Evolutionary conservation across 2,329 filamentous ascomycete genomes (phyloP), one percentile per base, ranked within the genome.

Genomic region (Dactylellina sp.): DNA sequence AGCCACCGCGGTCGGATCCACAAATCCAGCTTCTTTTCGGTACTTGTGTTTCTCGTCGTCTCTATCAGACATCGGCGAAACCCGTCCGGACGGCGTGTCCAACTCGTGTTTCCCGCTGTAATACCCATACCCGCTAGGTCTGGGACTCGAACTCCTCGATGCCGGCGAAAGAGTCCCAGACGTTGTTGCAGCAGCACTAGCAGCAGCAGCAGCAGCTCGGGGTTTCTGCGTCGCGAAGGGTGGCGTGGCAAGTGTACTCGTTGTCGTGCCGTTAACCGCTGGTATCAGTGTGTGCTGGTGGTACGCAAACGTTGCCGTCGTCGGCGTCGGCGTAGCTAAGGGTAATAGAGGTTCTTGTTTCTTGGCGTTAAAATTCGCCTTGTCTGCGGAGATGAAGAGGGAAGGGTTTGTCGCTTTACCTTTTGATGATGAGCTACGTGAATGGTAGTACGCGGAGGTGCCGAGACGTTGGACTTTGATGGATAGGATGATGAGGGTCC

Each of bases 401-500:
- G 70, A 74, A 70, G 64, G 64, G 42, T 62, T 65, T 53, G 53
- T 55, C 37, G 24, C 37, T 74, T 74, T 74, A 74, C 70, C 70
- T 74, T 50, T 65, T 72, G 71, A 64, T 28, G 57, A 75, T 6
- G 64, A 70, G 7, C n/a, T n/a, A n/a, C 39, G 50, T 28, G 62
- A 46, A 11, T 75, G 62, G 22, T 68, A 70, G 37, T 68, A 75
- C 16, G 56, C 24, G 24, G 71, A 74, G 6, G 44, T 70, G 64
- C 50, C 50, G n/a, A 55, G 46, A 14, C 55, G 60, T 40, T 68
- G 63, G 9, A 75, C 61, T 50, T 70, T 75, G 56, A 75, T 60
- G 22, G 59, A 52, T 40, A 75, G 44, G 59, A 70, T 64, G 16
- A 75, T 68, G 42, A 75, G 63, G 6, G 86, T 88, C 40, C 87